Conservation (phyloP, 371 early-diverging fungal genomes). For the Funneliformis caledonium region DNA sequence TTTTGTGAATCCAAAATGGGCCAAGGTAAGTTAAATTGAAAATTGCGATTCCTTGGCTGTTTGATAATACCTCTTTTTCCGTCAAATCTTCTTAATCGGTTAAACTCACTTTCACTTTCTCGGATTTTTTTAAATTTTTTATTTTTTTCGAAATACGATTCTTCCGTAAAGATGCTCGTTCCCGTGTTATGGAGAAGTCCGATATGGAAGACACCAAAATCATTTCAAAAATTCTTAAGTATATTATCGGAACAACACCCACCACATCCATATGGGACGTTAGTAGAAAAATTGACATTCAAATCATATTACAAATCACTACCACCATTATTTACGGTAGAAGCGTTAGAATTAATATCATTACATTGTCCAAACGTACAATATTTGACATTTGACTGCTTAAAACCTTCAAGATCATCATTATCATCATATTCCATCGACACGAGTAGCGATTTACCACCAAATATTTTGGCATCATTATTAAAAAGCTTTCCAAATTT, state of each 20-base stretch:
- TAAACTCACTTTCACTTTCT: background rate
- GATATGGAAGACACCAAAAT: background rate
- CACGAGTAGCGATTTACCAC: background rate
- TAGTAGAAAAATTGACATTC: background rate
- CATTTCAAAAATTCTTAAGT: slow-evolving; percentile 4
- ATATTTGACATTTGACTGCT: background rate
- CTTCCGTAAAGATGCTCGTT: background rate
- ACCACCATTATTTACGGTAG: background rate
- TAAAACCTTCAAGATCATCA: background rate
- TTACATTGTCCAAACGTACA: background rate
- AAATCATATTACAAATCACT: background rate
- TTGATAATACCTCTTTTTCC: background rate
- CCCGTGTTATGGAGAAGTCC: background rate
- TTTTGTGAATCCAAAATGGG: background rate
- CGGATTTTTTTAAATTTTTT: background rate
- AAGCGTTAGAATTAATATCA: slow-evolving; percentile 1
- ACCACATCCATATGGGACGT: background rate
- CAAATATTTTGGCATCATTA: background rate
- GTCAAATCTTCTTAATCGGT: background rate
- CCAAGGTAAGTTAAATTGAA: background rate
- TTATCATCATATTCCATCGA: background rate
- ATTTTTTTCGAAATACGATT: no score
- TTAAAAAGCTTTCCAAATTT: background rate
- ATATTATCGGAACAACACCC: background rate
- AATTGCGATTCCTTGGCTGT: background rate